phyloP scores from a whole-genome alignment of 352 stramenopile species.

The Blastocystis sp. region DNA sequence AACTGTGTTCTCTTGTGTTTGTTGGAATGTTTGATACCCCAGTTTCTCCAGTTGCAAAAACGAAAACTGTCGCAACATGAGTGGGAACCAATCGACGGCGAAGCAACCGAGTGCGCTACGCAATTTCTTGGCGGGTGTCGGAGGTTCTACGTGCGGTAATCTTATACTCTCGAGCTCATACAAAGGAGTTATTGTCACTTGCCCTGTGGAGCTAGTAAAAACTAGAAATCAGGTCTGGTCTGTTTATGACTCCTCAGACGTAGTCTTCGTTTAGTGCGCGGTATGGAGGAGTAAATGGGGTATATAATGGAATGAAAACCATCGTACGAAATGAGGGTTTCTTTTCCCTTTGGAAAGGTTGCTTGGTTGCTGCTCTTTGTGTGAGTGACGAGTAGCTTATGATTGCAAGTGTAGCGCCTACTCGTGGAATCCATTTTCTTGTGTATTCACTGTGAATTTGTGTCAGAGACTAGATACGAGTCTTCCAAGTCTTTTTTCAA shows the following conservation, averaged over 20 bases:
- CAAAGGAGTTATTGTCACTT: constrained; percentile 38
- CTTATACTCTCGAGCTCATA: not conserved
- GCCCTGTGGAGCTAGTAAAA: constrained; percentile 40
- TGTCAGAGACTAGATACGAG: not conserved
- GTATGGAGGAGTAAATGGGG: constrained; percentile 20
- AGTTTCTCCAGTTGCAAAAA: not conserved
- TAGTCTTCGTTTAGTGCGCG: constrained; percentile 36
- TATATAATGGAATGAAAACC: not conserved
- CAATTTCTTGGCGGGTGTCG: constrained; percentile 7
- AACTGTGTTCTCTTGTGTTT: not conserved
- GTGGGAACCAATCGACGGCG: not conserved
- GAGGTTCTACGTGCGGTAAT: constrained; percentile 14
- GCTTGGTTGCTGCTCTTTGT: not conserved
- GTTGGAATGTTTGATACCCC: not conserved
- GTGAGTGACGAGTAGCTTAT: not conserved
- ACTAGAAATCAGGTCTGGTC: not conserved
- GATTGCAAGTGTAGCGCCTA: constrained; percentile 10
- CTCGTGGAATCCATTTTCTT: constrained; percentile 45
- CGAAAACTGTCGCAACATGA: not conserved
- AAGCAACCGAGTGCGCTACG: not conserved
- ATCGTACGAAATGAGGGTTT: constrained; percentile 36
- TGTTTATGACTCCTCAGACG: not conserved
- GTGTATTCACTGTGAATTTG: not conserved
- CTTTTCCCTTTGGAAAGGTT: constrained; percentile 52
- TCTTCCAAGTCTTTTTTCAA: not conserved